Evolutionary conservation across 2,329 filamentous ascomycete genomes (phyloP), one percentile per base, ranked within the genome.

Genomic region (Sporothrix euskadiensis): DNA sequence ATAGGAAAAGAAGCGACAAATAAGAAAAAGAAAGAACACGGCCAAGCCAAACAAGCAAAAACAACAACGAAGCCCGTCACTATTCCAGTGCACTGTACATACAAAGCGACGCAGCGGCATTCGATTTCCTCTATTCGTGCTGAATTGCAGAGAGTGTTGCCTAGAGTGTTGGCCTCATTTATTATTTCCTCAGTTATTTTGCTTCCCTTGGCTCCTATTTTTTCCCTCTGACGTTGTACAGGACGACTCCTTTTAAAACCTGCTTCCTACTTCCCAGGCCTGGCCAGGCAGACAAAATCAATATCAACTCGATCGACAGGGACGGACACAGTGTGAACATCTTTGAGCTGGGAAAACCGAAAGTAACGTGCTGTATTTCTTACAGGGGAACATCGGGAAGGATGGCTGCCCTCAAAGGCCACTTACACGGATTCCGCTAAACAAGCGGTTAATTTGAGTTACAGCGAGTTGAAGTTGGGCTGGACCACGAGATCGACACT

Each of bases 321-420:
- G 52, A 56, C 52, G n/a, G 59, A 65, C 59, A 65, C 59, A 65
- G 59, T 65, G 59, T 26, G 59, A 65, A n/a, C 9, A 7, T 26
- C 26, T 9, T 6, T 19, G 56, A 14, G 56, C 30, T 7, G 30
- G 19, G 44, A 16, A 49, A 49, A 49, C 12, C 14, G 44, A 49
- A 49, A 49, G 44, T 2, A 59, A 39, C 30, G 56, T 59, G 56
- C 30, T 35, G 30, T 19, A 35, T 35, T 59, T 26, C 22, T 59
- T 35, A 19, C 30, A 59, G 56, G 30, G 56, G 6, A 32, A 5
- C 9, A 12, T 7, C 54, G 54, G 54, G 22, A 30, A 57, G 56
- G 54, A 16, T 10, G 9, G 22, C 52, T 22, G 1, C 26, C 26
- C 26, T 26, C 26, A 26, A 7, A 30, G 22, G 35, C 7, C 19